A percentile compares a stretch with the other conserved stretches of the same genome.
Evolutionary conservation across 768 basidiomycete species (phyloP).

Genomic region (Thelephora aurantiotincta): DNA sequence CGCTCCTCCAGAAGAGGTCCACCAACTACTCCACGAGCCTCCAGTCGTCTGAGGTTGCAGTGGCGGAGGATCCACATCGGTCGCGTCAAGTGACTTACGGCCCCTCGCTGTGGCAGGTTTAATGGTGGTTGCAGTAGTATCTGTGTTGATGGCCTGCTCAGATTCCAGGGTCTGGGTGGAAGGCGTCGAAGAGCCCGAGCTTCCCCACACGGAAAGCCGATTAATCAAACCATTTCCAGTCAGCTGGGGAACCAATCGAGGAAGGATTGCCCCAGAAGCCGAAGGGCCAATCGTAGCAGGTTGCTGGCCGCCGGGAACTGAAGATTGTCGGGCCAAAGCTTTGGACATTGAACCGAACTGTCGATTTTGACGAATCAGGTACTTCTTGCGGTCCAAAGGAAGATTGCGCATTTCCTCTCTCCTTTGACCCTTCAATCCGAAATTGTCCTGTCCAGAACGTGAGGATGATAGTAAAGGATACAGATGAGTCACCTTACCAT

Average conservation of each 20-base stretch:
- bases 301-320: slow-evolving; percentile 13
- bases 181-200: slow-evolving; percentile 17
- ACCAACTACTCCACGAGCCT: slow-evolving; percentile 65
- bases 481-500: slow-evolving; percentile 25
- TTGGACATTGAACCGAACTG: slow-evolving; percentile 24
- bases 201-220: slow-evolving; percentile 39
- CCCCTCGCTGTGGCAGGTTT: background rate
- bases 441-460: slow-evolving; percentile 37
- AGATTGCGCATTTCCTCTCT: slow-evolving; percentile 49
- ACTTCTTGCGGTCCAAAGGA: slow-evolving; percentile 47
- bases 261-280: slow-evolving; percentile 39
- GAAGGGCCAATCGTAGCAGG: slow-evolving; percentile 47
- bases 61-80: slow-evolving; percentile 10
- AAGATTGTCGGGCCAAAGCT: slow-evolving; percentile 14
- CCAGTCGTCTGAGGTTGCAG: slow-evolving; percentile 60
- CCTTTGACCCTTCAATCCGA: slow-evolving; percentile 61
- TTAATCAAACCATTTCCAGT: slow-evolving; percentile 65
- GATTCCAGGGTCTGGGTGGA: slow-evolving; percentile 10
- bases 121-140: background rate
- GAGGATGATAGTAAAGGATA: slow-evolving; percentile 12
- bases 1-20: slow-evolving; percentile 48
- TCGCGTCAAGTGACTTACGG: background rate
- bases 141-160: slow-evolving; percentile 18
- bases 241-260: slow-evolving; percentile 57
- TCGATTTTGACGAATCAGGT: slow-evolving; percentile 45